Conservation (phyloP, 2,329 filamentous ascomycete genomes). For the Aureobasidium lini region DNA sequence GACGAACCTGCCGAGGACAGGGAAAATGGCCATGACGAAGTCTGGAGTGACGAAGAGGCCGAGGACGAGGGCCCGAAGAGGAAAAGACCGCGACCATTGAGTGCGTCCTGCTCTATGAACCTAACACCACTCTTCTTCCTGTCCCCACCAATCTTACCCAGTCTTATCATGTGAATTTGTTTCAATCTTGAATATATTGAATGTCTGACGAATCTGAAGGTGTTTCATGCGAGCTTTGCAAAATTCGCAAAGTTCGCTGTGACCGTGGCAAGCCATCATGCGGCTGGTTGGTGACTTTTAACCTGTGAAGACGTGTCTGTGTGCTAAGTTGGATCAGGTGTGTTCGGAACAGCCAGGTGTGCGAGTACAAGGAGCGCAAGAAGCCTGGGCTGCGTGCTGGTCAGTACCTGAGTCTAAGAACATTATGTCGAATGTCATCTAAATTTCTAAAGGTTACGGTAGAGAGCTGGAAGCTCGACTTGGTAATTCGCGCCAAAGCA, state of each 20-base stretch:
- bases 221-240: constrained; percentile 65
- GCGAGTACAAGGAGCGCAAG: constrained; percentile 63
- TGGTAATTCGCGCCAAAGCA: constrained; percentile 35
- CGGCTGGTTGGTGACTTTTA: constrained; percentile 43
- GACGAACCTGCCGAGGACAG: constrained; percentile 18
- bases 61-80: constrained; percentile 38
- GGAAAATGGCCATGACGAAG: constrained; percentile 23
- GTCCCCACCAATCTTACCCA: not conserved
- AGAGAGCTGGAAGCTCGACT: constrained; percentile 54
- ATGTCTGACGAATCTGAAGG: constrained; percentile 17
- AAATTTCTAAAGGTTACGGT: constrained; percentile 38
- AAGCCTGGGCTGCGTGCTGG: constrained; percentile 57
- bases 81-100: constrained; percentile 28
- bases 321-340: constrained; percentile 33
- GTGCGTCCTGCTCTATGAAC: constrained; percentile 41
- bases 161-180: not conserved
- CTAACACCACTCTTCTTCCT: not conserved
- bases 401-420: not conserved
- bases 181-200: not conserved
- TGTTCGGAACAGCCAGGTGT: constrained; percentile 56
- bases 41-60: constrained; percentile 34
- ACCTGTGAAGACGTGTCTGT: not conserved
- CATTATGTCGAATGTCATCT: not conserved
- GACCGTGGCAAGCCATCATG: constrained; percentile 70
- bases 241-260: constrained; percentile 65